A percentile compares a stretch with the other conserved stretches of the same genome.
These are phyloP conservation scores for Wilhelminamyces savonicus DNA, from an alignment of 805 yeast genomes.

Conservation along the genomic window DNA sequence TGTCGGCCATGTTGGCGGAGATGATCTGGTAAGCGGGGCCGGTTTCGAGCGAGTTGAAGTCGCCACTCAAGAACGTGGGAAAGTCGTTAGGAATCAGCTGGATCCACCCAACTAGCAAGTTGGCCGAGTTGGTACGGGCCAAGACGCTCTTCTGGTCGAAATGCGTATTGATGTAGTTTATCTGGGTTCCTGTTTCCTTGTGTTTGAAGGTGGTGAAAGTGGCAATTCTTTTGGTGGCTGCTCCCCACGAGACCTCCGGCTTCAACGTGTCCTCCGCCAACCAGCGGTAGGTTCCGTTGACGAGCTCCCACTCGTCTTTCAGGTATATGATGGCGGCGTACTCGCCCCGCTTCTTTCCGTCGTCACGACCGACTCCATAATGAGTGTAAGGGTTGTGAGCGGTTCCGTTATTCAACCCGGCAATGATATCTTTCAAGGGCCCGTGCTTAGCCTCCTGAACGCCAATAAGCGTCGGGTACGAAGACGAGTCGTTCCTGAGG, in stretches of 20 bases:
- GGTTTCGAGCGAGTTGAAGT: not conserved
- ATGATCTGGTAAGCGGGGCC: not conserved
- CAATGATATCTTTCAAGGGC: not conserved
- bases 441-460: not conserved
- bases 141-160: not conserved
- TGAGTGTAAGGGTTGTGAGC: not conserved
- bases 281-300: not conserved
- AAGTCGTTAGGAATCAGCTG: not conserved
- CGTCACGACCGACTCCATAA: constrained; percentile 8
- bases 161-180: constrained; percentile 1
- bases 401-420: not conserved
- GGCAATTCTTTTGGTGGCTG: not conserved
- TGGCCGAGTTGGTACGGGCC: not conserved
- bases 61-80: not conserved
- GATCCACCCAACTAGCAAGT: not conserved
- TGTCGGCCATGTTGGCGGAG: not conserved
- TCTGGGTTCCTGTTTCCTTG: not conserved
- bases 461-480: not conserved
- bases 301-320: not conserved
- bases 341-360: constrained; percentile 8
- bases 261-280: not conserved
- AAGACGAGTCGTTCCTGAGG: not conserved
- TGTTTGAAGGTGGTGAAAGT: not conserved
- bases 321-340: constrained; percentile 1
- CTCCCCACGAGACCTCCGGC: constrained; percentile 1